Evolutionary conservation across 805 yeast species (phyloP).

Genomic region (Sungouiella thailandica): DNA sequence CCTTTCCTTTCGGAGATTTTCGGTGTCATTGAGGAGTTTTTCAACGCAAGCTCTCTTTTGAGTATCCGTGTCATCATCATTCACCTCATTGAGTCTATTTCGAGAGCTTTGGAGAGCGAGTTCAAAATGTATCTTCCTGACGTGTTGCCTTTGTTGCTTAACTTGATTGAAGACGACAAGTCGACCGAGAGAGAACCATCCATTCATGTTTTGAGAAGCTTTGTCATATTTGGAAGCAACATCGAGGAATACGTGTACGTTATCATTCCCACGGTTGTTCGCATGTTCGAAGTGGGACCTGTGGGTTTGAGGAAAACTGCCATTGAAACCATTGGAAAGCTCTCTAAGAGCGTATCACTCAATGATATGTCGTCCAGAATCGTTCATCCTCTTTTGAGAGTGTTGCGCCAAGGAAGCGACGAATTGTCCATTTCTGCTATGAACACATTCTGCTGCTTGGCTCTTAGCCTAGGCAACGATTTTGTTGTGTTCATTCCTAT

Average conservation of each 20-base stretch:
- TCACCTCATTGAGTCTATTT: constrained; percentile 74
- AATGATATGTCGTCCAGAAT: constrained; percentile 89
- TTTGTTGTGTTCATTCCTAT: constrained; percentile 83
- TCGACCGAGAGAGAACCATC: constrained; percentile 58
- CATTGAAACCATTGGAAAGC: constrained; percentile 74
- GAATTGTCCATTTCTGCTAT: constrained; percentile 63
- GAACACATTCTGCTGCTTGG: constrained; percentile 73
- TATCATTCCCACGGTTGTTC: constrained; percentile 79
- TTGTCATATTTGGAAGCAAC: constrained; percentile 82
- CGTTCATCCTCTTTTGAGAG: constrained; percentile 78
- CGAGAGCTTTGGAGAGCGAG: constrained; percentile 86
- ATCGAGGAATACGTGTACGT: constrained; percentile 86
- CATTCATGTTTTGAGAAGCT: constrained; percentile 69
- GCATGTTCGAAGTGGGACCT: constrained; percentile 70
- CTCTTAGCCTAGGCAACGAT: constrained; percentile 78
- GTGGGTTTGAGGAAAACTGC: constrained; percentile 64
- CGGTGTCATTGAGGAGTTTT: constrained; percentile 69
- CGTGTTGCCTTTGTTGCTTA: constrained; percentile 69
- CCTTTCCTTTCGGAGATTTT: constrained; percentile 77
- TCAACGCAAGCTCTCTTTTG: constrained; percentile 40
- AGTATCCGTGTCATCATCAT: constrained; percentile 75
- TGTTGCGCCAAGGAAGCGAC: constrained; percentile 47
- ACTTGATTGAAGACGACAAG: constrained; percentile 69
- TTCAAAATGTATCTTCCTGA: constrained; percentile 80
- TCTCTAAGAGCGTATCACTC: constrained; percentile 66